Evolutionary conservation across 2,329 filamentous ascomycete species (phyloP), one percentile per base, ranked within the genome.

Genomic region (Aspergillus sp.): DNA sequence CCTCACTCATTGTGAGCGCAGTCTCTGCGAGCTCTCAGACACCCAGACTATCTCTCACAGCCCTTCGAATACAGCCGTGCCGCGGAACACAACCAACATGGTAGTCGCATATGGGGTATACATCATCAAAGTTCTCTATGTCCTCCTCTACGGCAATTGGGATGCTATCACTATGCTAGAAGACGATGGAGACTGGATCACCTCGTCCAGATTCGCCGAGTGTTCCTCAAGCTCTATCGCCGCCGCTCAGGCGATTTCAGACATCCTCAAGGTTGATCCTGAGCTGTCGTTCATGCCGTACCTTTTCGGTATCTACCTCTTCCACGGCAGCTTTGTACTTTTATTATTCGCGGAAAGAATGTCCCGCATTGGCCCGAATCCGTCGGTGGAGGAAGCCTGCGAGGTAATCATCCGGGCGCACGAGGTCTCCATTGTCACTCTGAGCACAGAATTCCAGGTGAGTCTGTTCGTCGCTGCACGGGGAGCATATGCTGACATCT

Each of bases 241-340:
- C 1, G 82, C 82, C 0, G 80, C 80, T 2, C 76, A 81, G 53
- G 79, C 80, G 2, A 77, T 84, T 13, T 79, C 77, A 15, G 72
- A 77, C 11, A 84, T 84, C 56, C 71, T 84, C 8, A 71, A 75
- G 1, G 74, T 79, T 19, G 82, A 84, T 64, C 81, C 81, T 3
- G 82, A 84, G 63, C 73, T 84, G 38, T 79, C 78, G 0, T 84
- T 84, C 57, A 84, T 84, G 80, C 81, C 82, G 1, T 84, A 83
- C 64, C 73, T 84, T 2, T 83, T 84, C 55, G 82, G 82, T 1
- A 83, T 84, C 7, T 85, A 84, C 59, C 72, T 84, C 0, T 73
- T 84, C 4, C 81, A 83, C 57, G 82, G 82, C 1, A 83, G 81
- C 63, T 83, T 84, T 52, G 80, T 83, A 23, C 70, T 84, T 4